Evolutionary conservation across 75 land plant species (phyloP).

Genomic region (Pseudotsuga menziesii): DNA sequence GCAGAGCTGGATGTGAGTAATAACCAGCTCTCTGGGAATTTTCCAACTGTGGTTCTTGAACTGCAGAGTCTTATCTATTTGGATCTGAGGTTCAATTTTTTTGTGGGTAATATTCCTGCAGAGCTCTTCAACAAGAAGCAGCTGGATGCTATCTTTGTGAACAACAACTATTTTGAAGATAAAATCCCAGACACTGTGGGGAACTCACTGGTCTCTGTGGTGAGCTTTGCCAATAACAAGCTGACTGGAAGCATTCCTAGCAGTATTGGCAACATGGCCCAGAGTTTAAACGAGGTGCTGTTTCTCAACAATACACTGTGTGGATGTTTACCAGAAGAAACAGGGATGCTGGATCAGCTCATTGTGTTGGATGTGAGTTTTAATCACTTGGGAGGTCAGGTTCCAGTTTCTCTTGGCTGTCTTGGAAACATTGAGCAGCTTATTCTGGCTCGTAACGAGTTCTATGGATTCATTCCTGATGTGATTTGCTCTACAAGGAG

Average conservation of each 20-base stretch:
- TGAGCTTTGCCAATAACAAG: conserved; percentile 75
- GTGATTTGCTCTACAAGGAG: conserved; percentile 49
- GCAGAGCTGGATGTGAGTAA: conserved; percentile 86
- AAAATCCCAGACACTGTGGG: conserved; percentile 66
- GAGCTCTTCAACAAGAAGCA: conserved; percentile 52
- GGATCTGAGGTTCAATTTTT: conserved; percentile 79
- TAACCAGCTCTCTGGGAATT: conserved; percentile 71
- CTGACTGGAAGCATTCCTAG: conserved; percentile 60
- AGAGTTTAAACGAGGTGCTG: conserved; percentile 54
- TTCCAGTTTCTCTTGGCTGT: conserved; percentile 59
- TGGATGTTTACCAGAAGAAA: conserved; percentile 67
- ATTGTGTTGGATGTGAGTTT: conserved; percentile 74
- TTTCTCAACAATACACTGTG: conserved; percentile 67
- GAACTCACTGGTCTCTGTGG: conserved; percentile 69
- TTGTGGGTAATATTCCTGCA: conserved; percentile 52
- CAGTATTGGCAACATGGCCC: conserved; percentile 44
- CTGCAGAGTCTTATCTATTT: conserved; percentile 65
- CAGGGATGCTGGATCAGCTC: conserved; percentile 39
- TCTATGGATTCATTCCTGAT: conserved; percentile 65
- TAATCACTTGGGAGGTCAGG: conserved; percentile 55
- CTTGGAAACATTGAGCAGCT: conserved; percentile 52
- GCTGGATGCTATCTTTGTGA: conserved; percentile 85
- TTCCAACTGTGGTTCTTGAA: conserved; percentile 43
- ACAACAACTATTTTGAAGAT: conserved; percentile 66
- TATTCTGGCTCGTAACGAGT: conserved; percentile 56